Percentiles rank a stretch among this genome's conserved stretches.
Evolutionary conservation across 768 basidiomycete genomes (phyloP).

Genomic region (Boletus rubropictus): DNA sequence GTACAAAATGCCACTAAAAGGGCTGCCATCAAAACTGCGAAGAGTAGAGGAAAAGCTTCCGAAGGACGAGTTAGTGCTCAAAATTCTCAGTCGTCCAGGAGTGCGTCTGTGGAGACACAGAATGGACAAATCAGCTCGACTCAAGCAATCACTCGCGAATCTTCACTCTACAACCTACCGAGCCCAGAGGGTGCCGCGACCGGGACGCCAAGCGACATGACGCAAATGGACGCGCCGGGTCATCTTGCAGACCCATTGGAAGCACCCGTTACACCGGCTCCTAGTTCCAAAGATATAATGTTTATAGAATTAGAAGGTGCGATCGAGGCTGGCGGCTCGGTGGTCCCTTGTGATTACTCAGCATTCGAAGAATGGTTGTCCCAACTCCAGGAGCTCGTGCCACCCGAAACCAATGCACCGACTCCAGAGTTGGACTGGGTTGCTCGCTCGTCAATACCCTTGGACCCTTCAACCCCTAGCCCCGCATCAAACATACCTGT

Average conservation of each 20-base stretch:
- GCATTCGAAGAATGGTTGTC: conserved; percentile 48
- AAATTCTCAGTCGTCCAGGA: conserved; percentile 31
- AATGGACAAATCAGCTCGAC: not conserved
- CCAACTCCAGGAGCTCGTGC: conserved; percentile 42
- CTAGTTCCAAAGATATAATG: conserved; percentile 7
- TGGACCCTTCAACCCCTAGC: conserved; percentile 1
- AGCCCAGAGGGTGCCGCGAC: not conserved
- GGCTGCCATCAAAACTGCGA: conserved; percentile 47
- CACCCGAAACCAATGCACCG: conserved; percentile 11
- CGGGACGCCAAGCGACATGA: not conserved
- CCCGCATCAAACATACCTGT: not conserved
- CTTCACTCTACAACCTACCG: not conserved
- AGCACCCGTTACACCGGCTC: conserved; percentile 9
- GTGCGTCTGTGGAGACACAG: conserved; percentile 16
- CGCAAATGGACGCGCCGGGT: conserved; percentile 24
- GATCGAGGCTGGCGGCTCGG: conserved; percentile 7
- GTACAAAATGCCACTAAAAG: conserved; percentile 57
- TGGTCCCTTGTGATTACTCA: conserved; percentile 31
- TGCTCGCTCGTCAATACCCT: not conserved
- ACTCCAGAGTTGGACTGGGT: conserved; percentile 10
- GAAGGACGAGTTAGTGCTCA: conserved; percentile 29
- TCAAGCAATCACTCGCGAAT: not conserved
- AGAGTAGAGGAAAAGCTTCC: not conserved
- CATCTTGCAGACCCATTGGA: conserved; percentile 38
- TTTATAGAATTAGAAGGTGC: conserved; percentile 6